Base-by-base conservation (phyloP, 768 basidiomycete genomes). In the Tricholoma hemisulphureum region DNA sequence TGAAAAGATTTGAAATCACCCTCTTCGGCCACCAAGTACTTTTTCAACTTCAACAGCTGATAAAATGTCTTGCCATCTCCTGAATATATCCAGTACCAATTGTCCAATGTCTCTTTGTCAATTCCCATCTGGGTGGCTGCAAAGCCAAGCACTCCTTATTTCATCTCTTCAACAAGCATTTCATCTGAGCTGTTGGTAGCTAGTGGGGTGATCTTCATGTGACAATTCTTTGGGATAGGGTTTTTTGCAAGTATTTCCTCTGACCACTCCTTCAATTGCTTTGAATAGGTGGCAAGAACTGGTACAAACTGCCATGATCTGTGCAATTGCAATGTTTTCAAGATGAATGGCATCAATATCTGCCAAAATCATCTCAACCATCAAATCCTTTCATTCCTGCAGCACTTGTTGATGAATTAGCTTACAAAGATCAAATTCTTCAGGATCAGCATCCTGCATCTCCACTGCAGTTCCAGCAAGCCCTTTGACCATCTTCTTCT, bases 21-120 rank as follows among this genome's bases (percentile, higher is more conserved):
- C 10, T 56, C 48, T 50, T 67, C 57, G 0, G 53, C 45, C 6
- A 53, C 37, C 23, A 39, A 31, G 23, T 59, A 21, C 54, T 62
- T 53, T 28, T 57, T 31, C 39, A 69, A 34, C 16, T 58, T 35
- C n/a, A 52, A 24, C 20, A 63, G 28, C 57, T 55, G 59, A 29
- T 59, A 46, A 37, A 61, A 66, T 31, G 65, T 66, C 48, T 66
- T 66, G 5, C 65, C 56, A 31, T 64, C 65, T 11, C 65, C 65
- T 1, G 59, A 64, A 18, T 31, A 51, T 2, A 64, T 48, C 37
- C 48, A 57, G 13, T 46, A 55, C 20, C 13, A 18, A 23, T 61
- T 58, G 8, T 62, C 35, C 26, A 64, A 35, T 14, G 50, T 64
- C 18, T 61, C 59, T 20, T 35, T 32, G 10, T 48, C 51, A n/a